Percentiles rank a stretch among this genome's conserved stretches.
These are phyloP conservation scores for Centaurea solstitialis DNA, from an alignment of 129 eudicot species.

Conservation along the genomic window DNA sequence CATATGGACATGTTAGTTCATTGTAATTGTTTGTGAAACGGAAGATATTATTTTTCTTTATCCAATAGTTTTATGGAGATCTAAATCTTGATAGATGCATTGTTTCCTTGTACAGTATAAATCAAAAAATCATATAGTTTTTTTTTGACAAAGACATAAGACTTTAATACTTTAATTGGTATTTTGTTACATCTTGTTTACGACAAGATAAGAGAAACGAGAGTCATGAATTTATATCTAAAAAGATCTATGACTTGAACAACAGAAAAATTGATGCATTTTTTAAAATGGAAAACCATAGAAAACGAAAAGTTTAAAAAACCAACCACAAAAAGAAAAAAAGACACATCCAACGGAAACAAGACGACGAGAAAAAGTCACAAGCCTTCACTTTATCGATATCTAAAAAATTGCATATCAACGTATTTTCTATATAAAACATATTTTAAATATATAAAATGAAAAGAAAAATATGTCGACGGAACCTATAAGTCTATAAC, in stretches of 20 bases:
- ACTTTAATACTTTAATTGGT: background rate
- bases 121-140: no score
- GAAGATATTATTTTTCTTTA: background rate
- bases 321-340: background rate
- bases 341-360: background rate
- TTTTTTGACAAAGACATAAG: no score
- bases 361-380: background rate
- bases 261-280: background rate
- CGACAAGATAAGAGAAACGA: no score
- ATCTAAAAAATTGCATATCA: background rate
- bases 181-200: no score
- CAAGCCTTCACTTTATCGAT: background rate
- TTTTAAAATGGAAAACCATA: background rate
- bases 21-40: background rate
- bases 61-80: background rate
- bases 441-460: no score
- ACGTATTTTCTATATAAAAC: no score
- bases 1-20: background rate
- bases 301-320: background rate
- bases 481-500: background rate
- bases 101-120: background rate
- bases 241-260: background rate
- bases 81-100: background rate
- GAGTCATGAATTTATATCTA: background rate
- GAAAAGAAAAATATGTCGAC: background rate